phyloP scores from a whole-genome alignment of 2,329 filamentous ascomycete genomes.

The Neobulgaria alba region DNA sequence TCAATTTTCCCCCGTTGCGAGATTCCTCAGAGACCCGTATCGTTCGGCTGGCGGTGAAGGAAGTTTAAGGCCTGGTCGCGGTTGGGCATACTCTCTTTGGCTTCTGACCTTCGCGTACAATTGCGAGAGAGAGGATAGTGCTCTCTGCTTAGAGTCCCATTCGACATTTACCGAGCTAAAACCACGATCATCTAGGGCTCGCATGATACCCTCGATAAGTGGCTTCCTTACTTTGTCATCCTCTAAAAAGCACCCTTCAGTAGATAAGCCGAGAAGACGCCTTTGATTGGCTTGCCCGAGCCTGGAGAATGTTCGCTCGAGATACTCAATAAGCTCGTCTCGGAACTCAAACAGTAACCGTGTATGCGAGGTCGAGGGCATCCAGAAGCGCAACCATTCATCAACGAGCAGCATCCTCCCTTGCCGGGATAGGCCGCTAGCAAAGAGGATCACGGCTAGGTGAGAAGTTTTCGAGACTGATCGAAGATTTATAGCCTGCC shows the following conservation, averaged over 20 bases:
- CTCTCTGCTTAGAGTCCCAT: too few relatives aligned
- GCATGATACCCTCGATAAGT: neutral
- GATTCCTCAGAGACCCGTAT: too few relatives aligned
- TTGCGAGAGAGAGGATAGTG: too few relatives aligned
- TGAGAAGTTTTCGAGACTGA: neutral
- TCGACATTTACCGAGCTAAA: too few relatives aligned
- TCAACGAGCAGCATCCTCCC: neutral
- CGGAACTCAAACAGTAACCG: neutral
- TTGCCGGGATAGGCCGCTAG: neutral
- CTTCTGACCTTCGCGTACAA: too few relatives aligned
- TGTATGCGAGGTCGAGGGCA: neutral
- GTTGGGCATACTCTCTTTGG: too few relatives aligned
- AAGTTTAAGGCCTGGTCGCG: too few relatives aligned
- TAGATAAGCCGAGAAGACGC: neutral
- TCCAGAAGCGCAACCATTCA: neutral
- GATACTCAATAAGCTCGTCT: neutral
- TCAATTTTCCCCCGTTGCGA: too few relatives aligned
- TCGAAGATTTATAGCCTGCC: neutral
- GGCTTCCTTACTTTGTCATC: neutral
- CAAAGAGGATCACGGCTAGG: neutral
- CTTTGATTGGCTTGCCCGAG: neutral
- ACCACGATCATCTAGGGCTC: too few relatives aligned
- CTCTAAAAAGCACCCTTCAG: neutral
- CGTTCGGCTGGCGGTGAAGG: too few relatives aligned
- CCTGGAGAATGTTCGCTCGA: neutral